phyloP scores from a whole-genome alignment of 2,329 filamentous ascomycete species.

The Verticillium nonalfalfae region DNA sequence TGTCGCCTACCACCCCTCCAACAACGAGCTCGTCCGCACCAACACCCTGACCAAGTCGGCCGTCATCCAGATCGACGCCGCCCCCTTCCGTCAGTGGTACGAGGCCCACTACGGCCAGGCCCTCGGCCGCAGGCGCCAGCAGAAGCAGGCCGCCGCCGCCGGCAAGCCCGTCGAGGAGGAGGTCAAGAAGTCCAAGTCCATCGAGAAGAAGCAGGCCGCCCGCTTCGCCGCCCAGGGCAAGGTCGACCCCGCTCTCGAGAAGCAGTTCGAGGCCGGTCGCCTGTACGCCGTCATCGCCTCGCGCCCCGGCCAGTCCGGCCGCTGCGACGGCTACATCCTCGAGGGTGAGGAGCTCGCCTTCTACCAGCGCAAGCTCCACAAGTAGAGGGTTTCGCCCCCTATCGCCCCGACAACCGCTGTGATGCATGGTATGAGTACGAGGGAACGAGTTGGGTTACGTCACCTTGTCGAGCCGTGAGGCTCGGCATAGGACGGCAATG shows the following conservation, averaged over 20 bases:
- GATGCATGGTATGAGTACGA: not conserved
- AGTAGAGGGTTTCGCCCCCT: conserved; percentile 54
- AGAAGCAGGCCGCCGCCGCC: conserved; percentile 58
- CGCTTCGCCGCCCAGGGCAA: conserved; percentile 81
- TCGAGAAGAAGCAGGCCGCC: conserved; percentile 93
- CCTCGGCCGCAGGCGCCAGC: conserved; percentile 86
- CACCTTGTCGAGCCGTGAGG: not conserved
- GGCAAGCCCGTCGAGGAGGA: conserved; percentile 58
- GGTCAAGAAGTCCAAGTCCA: conserved; percentile 88
- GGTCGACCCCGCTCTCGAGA: conserved; percentile 88
- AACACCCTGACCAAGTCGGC: conserved; percentile 99
- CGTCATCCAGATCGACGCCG: conserved; percentile 97
- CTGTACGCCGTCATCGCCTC: conserved; percentile 89
- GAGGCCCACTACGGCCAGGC: conserved; percentile 97
- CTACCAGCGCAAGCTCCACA: conserved; percentile 99
- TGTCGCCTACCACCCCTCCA: conserved; percentile 98
- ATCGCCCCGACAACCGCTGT: too few species aligned
- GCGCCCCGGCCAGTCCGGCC: conserved; percentile 93
- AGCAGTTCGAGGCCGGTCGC: conserved; percentile 99
- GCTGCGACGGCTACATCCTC: conserved; percentile 94
- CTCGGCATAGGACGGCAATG: not conserved
- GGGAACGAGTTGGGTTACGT: not conserved
- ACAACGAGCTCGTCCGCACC: conserved; percentile 99
- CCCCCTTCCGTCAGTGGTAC: conserved; percentile 99
- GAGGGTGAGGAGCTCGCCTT: conserved; percentile 99